phyloP scores from a whole-genome alignment of 2,329 filamentous ascomycete genomes.

The Paradendryphiella salina region DNA sequence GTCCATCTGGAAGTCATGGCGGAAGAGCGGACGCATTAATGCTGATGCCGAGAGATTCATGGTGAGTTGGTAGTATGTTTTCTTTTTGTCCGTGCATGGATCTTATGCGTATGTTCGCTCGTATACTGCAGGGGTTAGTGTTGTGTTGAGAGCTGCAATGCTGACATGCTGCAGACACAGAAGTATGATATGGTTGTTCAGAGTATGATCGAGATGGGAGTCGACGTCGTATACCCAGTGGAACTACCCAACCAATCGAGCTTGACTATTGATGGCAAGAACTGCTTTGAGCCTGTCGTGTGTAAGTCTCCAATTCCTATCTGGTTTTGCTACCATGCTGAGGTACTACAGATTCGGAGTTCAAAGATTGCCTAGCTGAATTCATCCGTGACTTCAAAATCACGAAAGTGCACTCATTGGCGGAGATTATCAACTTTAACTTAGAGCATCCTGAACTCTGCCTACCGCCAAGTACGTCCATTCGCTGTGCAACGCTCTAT shows the following conservation, averaged over 20 bases:
- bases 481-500: background rate
- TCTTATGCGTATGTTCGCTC: background rate
- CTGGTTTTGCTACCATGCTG: background rate
- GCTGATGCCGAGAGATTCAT: slow-evolving; percentile 45
- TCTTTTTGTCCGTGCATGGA: slow-evolving; percentile 2
- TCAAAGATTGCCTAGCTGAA: slow-evolving; percentile 40
- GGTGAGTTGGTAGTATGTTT: slow-evolving; percentile 26
- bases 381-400: slow-evolving; percentile 42
- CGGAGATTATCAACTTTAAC: slow-evolving; percentile 47
- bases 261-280: slow-evolving; percentile 38
- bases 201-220: slow-evolving; percentile 44
- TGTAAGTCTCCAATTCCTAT: slow-evolving; percentile 29
- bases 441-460: slow-evolving; percentile 43
- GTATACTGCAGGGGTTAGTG: slow-evolving; percentile 1
- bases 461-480: slow-evolving; percentile 35
- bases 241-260: slow-evolving; percentile 37
- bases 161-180: slow-evolving; percentile 32
- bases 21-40: slow-evolving; percentile 43
- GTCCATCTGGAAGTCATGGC: slow-evolving; percentile 42
- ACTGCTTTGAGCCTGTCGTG: slow-evolving; percentile 44
- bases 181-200: slow-evolving; percentile 45
- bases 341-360: slow-evolving; percentile 37
- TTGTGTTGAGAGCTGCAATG: slow-evolving; percentile 4
- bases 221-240: slow-evolving; percentile 43
- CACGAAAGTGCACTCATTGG: slow-evolving; percentile 44